Conservation (phyloP, 1,284 basidiomycete genomes). For the Malassezia furfur region DNA sequence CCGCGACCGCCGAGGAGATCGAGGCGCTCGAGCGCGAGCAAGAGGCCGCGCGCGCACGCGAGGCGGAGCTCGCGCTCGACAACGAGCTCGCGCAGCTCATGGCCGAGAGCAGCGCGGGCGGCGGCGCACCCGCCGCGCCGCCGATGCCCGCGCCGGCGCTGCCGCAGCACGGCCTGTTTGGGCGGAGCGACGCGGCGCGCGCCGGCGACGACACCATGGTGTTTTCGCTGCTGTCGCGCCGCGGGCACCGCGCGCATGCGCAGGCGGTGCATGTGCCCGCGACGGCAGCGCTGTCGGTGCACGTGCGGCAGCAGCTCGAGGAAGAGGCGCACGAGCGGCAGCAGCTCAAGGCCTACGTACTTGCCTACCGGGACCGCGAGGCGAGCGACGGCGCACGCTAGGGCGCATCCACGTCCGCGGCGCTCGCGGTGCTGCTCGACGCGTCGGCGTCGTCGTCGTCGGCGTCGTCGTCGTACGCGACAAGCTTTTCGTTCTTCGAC, state of each 20-base stretch:
- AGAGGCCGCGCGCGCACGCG: conserved; percentile 52
- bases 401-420: background rate
- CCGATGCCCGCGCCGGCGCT: background rate
- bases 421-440: background rate
- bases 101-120: conserved; percentile 52
- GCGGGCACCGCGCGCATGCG: conserved; percentile 75
- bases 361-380: conserved; percentile 24
- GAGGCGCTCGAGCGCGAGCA: background rate
- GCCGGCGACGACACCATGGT: conserved; percentile 56
- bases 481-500: conserved; percentile 36
- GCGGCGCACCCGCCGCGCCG: conserved; percentile 50
- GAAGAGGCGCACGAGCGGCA: conserved; percentile 36
- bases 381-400: background rate
- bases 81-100: conserved; percentile 88
- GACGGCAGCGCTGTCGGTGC: conserved; percentile 35
- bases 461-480: conserved; percentile 15
- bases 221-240: conserved; percentile 86
- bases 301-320: conserved; percentile 34
- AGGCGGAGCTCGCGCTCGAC: conserved; percentile 84
- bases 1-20: background rate
- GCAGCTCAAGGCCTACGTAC: conserved; percentile 41
- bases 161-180: conserved; percentile 31
- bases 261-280: conserved; percentile 35
- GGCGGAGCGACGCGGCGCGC: background rate
- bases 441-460: conserved; percentile 9